A percentile compares a stretch with the other conserved stretches of the same genome.
phyloP scores from a whole-genome alignment of 2,329 filamentous ascomycete species.

The Cryphonectria naterciae region DNA sequence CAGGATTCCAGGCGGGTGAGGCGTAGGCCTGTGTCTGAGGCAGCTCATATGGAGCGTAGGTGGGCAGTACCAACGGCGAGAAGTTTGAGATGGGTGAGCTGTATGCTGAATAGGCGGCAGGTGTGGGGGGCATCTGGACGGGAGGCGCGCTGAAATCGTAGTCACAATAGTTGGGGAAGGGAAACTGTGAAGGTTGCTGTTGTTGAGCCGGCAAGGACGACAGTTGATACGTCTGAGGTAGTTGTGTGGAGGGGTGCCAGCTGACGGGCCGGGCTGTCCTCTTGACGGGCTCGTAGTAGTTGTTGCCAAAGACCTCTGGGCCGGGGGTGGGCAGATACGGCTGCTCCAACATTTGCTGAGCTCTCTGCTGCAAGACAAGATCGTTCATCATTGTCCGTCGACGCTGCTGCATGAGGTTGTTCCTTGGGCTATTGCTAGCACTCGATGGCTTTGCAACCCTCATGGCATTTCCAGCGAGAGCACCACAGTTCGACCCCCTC shows the following conservation, averaged over 20 bases:
- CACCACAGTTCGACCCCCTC: constrained; percentile 53
- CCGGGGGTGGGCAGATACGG: constrained; percentile 43
- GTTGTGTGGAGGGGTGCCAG: constrained; percentile 72
- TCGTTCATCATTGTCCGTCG: constrained; percentile 63
- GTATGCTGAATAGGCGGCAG: constrained; percentile 60
- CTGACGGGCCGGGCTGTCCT: constrained; percentile 65
- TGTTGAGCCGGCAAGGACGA: constrained; percentile 27
- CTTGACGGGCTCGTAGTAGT: constrained; percentile 40
- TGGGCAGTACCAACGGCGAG: constrained; percentile 56
- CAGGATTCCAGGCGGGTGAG: constrained; percentile 44
- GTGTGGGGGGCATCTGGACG: constrained; percentile 54
- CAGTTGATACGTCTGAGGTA: constrained; percentile 43
- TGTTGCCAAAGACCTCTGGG: constrained; percentile 39
- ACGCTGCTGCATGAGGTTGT: constrained; percentile 51
- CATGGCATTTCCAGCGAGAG: constrained; percentile 55
- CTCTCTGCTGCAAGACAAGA: constrained; percentile 48
- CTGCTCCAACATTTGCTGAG: constrained; percentile 53
- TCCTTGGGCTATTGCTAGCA: constrained; percentile 70
- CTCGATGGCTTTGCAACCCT: constrained; percentile 68
- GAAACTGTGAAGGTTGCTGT: constrained; percentile 41
- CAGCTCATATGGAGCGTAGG: constrained; percentile 44
- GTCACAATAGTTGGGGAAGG: constrained; percentile 46
- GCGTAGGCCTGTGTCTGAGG: constrained; percentile 43
- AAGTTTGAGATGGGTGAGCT: constrained; percentile 60
- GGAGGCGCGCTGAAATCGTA: constrained; percentile 44